phyloP scores from a whole-genome alignment of 495 filamentous ascomycete species.

The Aspergillus funiculosus region DNA sequence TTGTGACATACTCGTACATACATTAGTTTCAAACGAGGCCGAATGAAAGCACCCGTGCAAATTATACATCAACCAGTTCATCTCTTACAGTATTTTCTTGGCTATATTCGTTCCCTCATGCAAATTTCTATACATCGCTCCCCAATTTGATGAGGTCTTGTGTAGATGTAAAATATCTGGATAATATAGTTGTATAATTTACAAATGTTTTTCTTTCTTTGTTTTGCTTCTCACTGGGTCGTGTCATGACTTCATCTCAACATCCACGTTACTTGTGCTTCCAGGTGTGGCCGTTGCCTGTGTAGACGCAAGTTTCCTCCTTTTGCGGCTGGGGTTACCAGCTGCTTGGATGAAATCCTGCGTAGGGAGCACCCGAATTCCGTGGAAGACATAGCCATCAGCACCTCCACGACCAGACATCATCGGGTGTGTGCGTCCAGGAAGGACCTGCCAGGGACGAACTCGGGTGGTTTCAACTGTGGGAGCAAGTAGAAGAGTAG shows the following conservation, averaged over 20 bases:
- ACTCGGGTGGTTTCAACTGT: conserved; percentile 71
- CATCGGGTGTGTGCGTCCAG: conserved; percentile 84
- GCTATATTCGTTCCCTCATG: no score
- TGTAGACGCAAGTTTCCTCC: conserved; percentile 32
- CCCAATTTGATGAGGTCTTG: not conserved
- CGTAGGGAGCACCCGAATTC: conserved; percentile 69
- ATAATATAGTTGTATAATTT: not conserved
- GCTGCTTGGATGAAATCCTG: conserved; percentile 73
- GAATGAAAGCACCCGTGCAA: no score
- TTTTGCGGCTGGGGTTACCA: conserved; percentile 62
- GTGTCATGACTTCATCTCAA: conserved; percentile 31
- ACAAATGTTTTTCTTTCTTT: not conserved
- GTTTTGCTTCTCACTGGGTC: no score
- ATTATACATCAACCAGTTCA: no score
- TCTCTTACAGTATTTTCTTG: no score
- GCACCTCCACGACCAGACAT: conserved; percentile 86
- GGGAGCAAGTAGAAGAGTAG: conserved; percentile 71
- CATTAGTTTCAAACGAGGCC: conserved; percentile 8
- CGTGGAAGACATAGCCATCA: conserved; percentile 88
- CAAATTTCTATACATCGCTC: not conserved
- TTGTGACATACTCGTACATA: conserved; percentile 13
- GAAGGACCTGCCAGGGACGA: conserved; percentile 82
- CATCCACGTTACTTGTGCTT: conserved; percentile 26
- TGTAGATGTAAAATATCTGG: not conserved
- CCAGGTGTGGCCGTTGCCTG: conserved; percentile 19